A percentile compares a stretch with the other conserved stretches of the same genome.
phyloP scores from a whole-genome alignment of 805 yeast species.

The Yarrowia sp. region DNA sequence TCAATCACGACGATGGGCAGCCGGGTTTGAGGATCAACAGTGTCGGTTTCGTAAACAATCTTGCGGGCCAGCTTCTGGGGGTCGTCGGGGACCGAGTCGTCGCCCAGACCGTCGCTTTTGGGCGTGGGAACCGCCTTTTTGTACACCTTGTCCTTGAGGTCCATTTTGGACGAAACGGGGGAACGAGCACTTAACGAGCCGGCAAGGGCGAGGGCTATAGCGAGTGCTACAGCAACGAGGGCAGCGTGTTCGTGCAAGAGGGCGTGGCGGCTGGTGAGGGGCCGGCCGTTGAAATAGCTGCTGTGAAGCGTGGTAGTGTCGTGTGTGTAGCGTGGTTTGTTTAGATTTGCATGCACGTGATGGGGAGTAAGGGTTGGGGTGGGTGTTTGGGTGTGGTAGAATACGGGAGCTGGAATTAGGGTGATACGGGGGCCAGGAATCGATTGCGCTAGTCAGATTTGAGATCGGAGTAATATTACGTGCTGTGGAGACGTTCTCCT shows the following conservation, averaged over 20 bases:
- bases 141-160: not conserved
- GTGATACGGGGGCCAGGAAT: no score
- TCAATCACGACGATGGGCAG: constrained; percentile 81
- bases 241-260: constrained; percentile 14
- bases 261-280: constrained; percentile 4
- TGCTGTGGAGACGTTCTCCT: no score
- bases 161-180: constrained; percentile 11
- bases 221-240: constrained; percentile 16
- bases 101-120: not conserved
- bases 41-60: constrained; percentile 55
- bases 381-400: no score
- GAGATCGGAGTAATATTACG: no score
- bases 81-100: constrained; percentile 5
- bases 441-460: no score
- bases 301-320: not conserved
- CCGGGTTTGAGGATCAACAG: constrained; percentile 63
- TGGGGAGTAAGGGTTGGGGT: not conserved
- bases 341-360: constrained; percentile 5
- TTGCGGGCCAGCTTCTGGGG: constrained; percentile 37
- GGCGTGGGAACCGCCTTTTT: constrained; percentile 29
- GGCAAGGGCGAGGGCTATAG: constrained; percentile 24
- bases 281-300: constrained; percentile 1
- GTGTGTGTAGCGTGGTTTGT: constrained; percentile 20
- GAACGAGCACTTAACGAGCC: constrained; percentile 1
- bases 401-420: no score